Percentiles rank a stretch among this genome's conserved stretches.
These are phyloP conservation scores for Aschersonia sp. DNA, from an alignment of 2,329 filamentous ascomycete species.

Conservation along the genomic window DNA sequence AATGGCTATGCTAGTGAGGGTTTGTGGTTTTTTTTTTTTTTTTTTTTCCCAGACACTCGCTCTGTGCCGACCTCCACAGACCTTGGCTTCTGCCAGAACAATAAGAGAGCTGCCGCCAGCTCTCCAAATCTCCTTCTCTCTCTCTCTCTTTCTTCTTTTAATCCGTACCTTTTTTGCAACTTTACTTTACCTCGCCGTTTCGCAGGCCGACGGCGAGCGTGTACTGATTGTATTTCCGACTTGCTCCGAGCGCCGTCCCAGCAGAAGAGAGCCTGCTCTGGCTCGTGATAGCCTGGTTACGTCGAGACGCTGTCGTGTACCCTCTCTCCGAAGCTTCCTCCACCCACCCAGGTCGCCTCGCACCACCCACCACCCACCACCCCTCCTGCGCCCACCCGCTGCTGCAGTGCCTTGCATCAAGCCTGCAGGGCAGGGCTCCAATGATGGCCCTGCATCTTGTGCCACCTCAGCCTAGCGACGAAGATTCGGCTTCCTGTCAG, in stretches of 20 bases:
- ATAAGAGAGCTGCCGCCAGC: neutral
- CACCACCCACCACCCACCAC: neutral
- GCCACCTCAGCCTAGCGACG: conserved; percentile 7
- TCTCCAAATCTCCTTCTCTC: too few relatives aligned
- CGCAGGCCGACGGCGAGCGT: neutral
- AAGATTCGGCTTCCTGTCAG: conserved; percentile 9
- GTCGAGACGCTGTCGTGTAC: neutral
- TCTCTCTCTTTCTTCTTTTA: too few relatives aligned
- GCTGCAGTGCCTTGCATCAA: conserved; percentile 8
- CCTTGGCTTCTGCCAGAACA: neutral
- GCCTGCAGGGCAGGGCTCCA: conserved; percentile 11
- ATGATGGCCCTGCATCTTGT: conserved; percentile 12
- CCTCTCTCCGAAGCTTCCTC: neutral
- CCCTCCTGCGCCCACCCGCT: neutral
- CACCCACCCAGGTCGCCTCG: neutral
- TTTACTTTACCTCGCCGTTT: too few relatives aligned
- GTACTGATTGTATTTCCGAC: neutral
- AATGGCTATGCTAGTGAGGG: neutral
- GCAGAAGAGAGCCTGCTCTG: neutral
- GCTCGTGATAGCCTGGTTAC: neutral
- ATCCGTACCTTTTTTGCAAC: too few relatives aligned
- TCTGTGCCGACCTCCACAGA: neutral
- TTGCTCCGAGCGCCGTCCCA: neutral
- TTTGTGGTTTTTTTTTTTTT: neutral
- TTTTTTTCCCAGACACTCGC: neutral